Conservation (phyloP, 805 yeast genomes). For the Wickerhamiella shivajii region DNA sequence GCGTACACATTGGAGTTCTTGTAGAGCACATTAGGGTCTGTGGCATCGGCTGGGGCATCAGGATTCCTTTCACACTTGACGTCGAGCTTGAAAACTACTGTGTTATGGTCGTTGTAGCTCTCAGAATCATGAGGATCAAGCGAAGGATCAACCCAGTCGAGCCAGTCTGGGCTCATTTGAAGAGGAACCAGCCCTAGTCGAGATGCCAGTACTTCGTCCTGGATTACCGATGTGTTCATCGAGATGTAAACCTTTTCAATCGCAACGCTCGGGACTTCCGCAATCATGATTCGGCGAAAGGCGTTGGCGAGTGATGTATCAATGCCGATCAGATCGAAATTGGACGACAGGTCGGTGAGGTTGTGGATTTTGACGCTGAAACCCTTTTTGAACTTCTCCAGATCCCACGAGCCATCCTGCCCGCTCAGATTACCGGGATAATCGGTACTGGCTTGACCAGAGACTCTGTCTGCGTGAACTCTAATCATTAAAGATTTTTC, state of each 20-base stretch:
- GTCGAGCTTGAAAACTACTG: slow-evolving; percentile 68
- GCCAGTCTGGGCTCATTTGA: slow-evolving; percentile 75
- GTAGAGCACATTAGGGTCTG: slow-evolving; percentile 73
- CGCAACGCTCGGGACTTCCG: slow-evolving; percentile 94
- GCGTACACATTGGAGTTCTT: slow-evolving; percentile 82
- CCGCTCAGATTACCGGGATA: slow-evolving; percentile 72
- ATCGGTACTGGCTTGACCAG: slow-evolving; percentile 56
- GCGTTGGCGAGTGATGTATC: slow-evolving; percentile 95
- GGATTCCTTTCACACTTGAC: slow-evolving; percentile 77
- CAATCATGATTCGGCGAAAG: slow-evolving; percentile 88
- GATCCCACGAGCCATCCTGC: slow-evolving; percentile 64
- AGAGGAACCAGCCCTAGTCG: slow-evolving; percentile 88
- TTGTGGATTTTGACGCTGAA: slow-evolving; percentile 51
- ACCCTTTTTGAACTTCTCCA: slow-evolving; percentile 59
- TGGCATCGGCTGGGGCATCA: slow-evolving; percentile 60
- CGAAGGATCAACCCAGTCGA: slow-evolving; percentile 50
- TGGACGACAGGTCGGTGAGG: slow-evolving; percentile 47
- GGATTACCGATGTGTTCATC: slow-evolving; percentile 92
- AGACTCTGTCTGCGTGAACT: slow-evolving; percentile 17
- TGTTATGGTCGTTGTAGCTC: slow-evolving; percentile 70
- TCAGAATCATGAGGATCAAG: slow-evolving; percentile 10
- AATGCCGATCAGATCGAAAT: slow-evolving; percentile 72
- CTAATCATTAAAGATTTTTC: slow-evolving; percentile 14
- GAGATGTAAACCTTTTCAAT: slow-evolving; percentile 81
- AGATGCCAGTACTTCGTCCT: slow-evolving; percentile 93